phyloP scores from a whole-genome alignment of 2,329 filamentous ascomycete genomes.

The Talaromyces sp. region DNA sequence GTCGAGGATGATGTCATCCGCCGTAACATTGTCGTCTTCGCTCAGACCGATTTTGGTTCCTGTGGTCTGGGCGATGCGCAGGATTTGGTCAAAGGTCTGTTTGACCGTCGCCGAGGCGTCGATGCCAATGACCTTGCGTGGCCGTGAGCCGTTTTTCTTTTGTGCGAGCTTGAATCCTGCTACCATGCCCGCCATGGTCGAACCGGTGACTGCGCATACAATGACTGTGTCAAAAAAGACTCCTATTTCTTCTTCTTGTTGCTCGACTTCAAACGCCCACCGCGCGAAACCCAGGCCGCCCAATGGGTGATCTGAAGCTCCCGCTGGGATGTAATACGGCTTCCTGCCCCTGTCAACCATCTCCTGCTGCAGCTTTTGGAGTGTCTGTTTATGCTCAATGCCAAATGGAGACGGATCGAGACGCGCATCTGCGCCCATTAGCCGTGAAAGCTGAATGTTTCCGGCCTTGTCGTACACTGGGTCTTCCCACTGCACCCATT shows the following conservation, averaged over 20 bases:
- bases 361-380: constrained; percentile 52
- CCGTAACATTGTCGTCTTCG: constrained; percentile 54
- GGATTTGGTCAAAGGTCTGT: constrained; percentile 61
- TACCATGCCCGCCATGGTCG: constrained; percentile 67
- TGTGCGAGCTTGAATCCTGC: constrained; percentile 66
- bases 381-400: constrained; percentile 63
- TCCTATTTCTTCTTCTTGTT: constrained; percentile 58
- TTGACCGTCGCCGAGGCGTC: constrained; percentile 58
- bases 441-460: constrained; percentile 65
- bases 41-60: constrained; percentile 59
- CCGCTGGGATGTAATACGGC: constrained; percentile 69
- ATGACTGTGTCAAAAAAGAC: constrained; percentile 65
- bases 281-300: constrained; percentile 67
- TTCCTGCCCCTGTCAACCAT: constrained; percentile 52
- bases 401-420: constrained; percentile 58
- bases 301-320: constrained; percentile 65
- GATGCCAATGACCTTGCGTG: constrained; percentile 60
- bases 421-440: constrained; percentile 52
- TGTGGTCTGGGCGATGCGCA: constrained; percentile 63
- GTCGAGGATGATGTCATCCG: constrained; percentile 60
- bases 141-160: constrained; percentile 37
- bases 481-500: constrained; percentile 63
- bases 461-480: constrained; percentile 60
- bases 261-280: constrained; percentile 65
- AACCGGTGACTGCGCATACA: constrained; percentile 68